These are phyloP conservation scores for Sphaerosporella brunnea DNA, from an alignment of 495 filamentous ascomycete genomes.

Conservation along the genomic window DNA sequence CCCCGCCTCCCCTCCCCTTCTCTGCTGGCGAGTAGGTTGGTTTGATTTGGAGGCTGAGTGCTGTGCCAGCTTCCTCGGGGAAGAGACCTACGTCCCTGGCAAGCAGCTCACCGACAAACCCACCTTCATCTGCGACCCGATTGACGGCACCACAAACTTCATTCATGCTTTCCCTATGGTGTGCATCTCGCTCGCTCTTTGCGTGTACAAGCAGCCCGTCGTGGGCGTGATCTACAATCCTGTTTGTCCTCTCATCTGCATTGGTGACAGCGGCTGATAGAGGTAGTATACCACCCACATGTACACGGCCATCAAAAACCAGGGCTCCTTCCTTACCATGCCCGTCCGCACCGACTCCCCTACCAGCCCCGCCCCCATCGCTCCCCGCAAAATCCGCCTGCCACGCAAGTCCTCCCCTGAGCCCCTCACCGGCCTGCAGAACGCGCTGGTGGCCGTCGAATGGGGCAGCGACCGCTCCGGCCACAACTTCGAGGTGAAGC, in stretches of 20 bases:
- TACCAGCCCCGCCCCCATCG: conserved; percentile 21
- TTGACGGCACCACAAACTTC: conserved; percentile 83
- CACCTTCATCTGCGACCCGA: conserved; percentile 79
- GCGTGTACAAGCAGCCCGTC: conserved; percentile 40
- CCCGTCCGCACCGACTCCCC: conserved; percentile 26
- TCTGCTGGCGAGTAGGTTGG: too few relatives aligned
- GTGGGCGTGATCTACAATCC: conserved; percentile 82
- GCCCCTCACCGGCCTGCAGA: conserved; percentile 40
- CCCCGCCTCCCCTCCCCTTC: conserved; percentile 2
- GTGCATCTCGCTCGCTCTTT: conserved; percentile 67
- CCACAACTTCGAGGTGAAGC: conserved; percentile 57
- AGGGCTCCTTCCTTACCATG: conserved; percentile 46
- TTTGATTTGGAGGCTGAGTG: too few relatives aligned
- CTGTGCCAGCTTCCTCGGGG: conserved; percentile 55
- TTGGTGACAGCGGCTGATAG: neutral
- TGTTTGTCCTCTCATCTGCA: conserved; percentile 39
- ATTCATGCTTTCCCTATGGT: conserved; percentile 65
- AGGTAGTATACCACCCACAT: conserved; percentile 23
- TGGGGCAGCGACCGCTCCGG: conserved; percentile 63
- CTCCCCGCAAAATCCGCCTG: conserved; percentile 34
- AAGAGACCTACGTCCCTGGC: conserved; percentile 65
- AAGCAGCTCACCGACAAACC: conserved; percentile 45
- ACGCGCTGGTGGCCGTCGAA: conserved; percentile 52
- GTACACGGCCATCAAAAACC: conserved; percentile 51
- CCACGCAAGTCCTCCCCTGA: conserved; percentile 36